These are phyloP conservation scores for Coniochaeta pulveracea DNA, from an alignment of 2,329 filamentous ascomycete genomes.

Conservation along the genomic window DNA sequence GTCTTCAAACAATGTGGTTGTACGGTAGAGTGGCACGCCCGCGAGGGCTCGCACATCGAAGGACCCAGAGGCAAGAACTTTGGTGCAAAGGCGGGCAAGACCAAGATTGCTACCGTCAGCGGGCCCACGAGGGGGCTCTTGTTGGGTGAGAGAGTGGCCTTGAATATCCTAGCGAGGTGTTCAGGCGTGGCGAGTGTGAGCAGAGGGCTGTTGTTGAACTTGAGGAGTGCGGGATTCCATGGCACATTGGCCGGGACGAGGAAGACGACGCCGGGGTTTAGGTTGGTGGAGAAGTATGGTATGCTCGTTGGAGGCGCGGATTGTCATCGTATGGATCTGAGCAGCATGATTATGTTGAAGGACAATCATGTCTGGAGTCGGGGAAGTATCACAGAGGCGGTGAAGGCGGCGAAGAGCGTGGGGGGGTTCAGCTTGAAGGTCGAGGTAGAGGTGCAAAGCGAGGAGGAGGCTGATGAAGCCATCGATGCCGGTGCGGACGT, in stretches of 20 bases:
- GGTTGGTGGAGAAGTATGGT: slow-evolving; percentile 94
- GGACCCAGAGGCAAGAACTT: slow-evolving; percentile 21
- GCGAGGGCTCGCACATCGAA: slow-evolving; percentile 62
- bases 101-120: slow-evolving; percentile 65
- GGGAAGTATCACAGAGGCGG: slow-evolving; percentile 75
- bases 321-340: slow-evolving; percentile 81
- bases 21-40: slow-evolving; percentile 77
- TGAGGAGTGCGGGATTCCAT: slow-evolving; percentile 59
- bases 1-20: slow-evolving; percentile 85
- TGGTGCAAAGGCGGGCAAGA: slow-evolving; percentile 28
- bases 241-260: slow-evolving; percentile 87
- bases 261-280: slow-evolving; percentile 94
- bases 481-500: slow-evolving; percentile 86
- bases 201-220: slow-evolving; percentile 38
- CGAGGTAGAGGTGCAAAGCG: slow-evolving; percentile 87
- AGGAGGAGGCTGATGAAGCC: slow-evolving; percentile 83
- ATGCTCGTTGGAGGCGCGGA: slow-evolving; percentile 93
- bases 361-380: slow-evolving; percentile 97
- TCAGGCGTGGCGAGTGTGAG: slow-evolving; percentile 76
- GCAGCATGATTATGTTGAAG: slow-evolving; percentile 96
- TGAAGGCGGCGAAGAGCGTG: slow-evolving; percentile 69
- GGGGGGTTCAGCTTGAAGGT: slow-evolving; percentile 89
- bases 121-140: slow-evolving; percentile 73
- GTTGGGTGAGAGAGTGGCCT: slow-evolving; percentile 83
- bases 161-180: slow-evolving; percentile 84